phyloP scores from a whole-genome alignment of 495 filamentous ascomycete species.

The Bacidia gigantensis region DNA sequence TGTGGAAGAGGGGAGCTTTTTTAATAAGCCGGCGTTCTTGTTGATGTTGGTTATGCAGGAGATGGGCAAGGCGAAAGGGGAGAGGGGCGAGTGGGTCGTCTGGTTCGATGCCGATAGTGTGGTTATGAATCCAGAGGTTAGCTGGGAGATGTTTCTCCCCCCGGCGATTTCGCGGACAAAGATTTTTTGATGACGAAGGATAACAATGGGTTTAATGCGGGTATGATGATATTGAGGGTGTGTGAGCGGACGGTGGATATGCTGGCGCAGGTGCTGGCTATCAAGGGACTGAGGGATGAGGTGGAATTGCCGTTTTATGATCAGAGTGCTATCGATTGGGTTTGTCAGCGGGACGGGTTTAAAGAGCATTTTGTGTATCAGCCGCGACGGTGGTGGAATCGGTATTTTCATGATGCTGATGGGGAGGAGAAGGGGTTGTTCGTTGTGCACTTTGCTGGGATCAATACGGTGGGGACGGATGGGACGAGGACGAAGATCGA shows the following conservation, averaged over 20 bases:
- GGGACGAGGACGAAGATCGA: slow-evolving; percentile 1
- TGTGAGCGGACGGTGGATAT: slow-evolving; percentile 35
- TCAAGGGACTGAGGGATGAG: slow-evolving; percentile 30
- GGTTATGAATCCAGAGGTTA: slow-evolving; percentile 31
- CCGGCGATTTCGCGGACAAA: slow-evolving; percentile 29
- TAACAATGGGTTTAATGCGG: slow-evolving; percentile 43
- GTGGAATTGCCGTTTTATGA: slow-evolving; percentile 14
- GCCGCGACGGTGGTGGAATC: slow-evolving; percentile 8
- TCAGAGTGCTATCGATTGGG: slow-evolving; percentile 6
- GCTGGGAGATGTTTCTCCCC: slow-evolving; percentile 38
- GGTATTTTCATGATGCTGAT: slow-evolving; percentile 1
- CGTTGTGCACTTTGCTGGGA: slow-evolving; percentile 5
- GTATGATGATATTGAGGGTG: slow-evolving; percentile 35
- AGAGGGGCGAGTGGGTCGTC: slow-evolving; percentile 32
- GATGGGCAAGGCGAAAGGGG: slow-evolving; percentile 23
- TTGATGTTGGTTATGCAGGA: slow-evolving; percentile 28
- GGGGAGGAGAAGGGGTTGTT: slow-evolving; percentile 5
- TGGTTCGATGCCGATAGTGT: slow-evolving; percentile 33
- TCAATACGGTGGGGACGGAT: slow-evolving; percentile 1
- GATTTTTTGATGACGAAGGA: slow-evolving; percentile 36
- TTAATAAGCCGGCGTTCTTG: slow-evolving; percentile 32
- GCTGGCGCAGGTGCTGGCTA: slow-evolving; percentile 31
- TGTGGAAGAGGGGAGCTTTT: slow-evolving; percentile 22
- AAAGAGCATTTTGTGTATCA: slow-evolving; percentile 9
- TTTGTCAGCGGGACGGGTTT: neutral